phyloP scores from a whole-genome alignment of 805 yeast species.

The Nakazawaea pomicola region DNA sequence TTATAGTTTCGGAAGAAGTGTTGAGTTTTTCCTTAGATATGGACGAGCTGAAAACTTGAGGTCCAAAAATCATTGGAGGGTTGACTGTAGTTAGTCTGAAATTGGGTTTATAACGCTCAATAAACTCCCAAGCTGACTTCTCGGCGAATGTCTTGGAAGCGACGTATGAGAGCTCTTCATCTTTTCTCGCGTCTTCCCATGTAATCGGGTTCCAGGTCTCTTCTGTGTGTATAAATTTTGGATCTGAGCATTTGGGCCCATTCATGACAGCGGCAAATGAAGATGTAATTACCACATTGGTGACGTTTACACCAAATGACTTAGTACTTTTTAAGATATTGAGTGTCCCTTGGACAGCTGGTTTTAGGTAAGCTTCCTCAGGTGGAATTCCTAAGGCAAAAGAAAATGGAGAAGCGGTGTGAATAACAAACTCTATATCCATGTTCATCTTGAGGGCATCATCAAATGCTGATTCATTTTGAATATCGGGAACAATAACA shows the following conservation, averaged over 20 bases:
- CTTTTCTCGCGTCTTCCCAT: conserved; percentile 14
- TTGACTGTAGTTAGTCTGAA: conserved; percentile 28
- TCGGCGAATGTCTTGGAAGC: conserved; percentile 43
- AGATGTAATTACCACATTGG: conserved; percentile 41
- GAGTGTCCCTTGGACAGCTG: conserved; percentile 44
- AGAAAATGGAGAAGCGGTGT: conserved; percentile 46
- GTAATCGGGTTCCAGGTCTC: conserved; percentile 28
- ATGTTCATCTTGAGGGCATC: conserved; percentile 34
- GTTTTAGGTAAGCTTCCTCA: conserved; percentile 37
- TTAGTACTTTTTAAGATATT: conserved; percentile 36
- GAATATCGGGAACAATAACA: conserved; percentile 32
- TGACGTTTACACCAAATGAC: conserved; percentile 34
- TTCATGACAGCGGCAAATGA: conserved; percentile 42
- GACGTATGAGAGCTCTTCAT: conserved; percentile 26
- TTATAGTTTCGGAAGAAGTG: conserved; percentile 27
- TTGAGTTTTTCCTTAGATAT: conserved; percentile 19
- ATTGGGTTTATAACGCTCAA: conserved; percentile 25
- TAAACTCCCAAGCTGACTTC: conserved; percentile 37
- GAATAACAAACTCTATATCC: conserved; percentile 36
- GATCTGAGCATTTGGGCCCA: background rate
- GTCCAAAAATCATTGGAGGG: conserved; percentile 36
- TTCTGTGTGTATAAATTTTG: conserved; percentile 20
- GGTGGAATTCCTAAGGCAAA: conserved; percentile 31
- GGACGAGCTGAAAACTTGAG: conserved; percentile 26
- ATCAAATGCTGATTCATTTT: conserved; percentile 41